These are phyloP conservation scores for Ampelomyces quisqualis DNA, from an alignment of 2,329 filamentous ascomycete genomes.

Conservation along the genomic window DNA sequence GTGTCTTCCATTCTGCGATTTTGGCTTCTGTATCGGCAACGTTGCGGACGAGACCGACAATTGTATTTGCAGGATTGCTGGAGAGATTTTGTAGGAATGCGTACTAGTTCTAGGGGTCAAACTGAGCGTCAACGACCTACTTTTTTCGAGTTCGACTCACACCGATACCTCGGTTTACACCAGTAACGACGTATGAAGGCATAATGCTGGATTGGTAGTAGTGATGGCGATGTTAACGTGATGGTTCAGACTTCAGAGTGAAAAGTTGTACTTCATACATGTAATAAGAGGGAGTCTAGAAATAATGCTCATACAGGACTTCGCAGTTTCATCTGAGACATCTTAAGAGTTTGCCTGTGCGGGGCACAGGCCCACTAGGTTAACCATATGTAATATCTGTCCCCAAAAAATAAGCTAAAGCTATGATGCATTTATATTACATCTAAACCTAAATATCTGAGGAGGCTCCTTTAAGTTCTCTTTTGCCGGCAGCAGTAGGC, in stretches of 20 bases:
- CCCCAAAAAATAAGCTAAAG: no score
- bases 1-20: conserved; percentile 5
- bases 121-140: no score
- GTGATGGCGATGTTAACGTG: not conserved
- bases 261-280: not conserved
- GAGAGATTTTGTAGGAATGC: conserved; percentile 37
- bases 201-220: conserved; percentile 17
- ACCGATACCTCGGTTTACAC: conserved; percentile 38
- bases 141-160: no score
- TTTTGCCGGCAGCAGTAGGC: no score
- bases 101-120: conserved; percentile 25
- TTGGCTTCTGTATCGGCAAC: conserved; percentile 8
- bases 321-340: no score
- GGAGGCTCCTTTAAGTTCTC: no score
- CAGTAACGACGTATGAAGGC: conserved; percentile 38
- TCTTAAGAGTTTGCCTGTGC: no score
- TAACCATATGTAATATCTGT: no score
- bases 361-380: no score
- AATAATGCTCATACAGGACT: not conserved
- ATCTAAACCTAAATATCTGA: no score
- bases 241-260: not conserved
- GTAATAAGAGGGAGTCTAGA: not conserved
- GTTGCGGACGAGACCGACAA: conserved; percentile 41
- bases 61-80: conserved; percentile 26
- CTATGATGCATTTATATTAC: no score